Percentiles rank a stretch among this genome's conserved stretches.
Evolutionary conservation across 495 filamentous ascomycete species (phyloP).

Genomic region (Penicillium dipodomyicola): DNA sequence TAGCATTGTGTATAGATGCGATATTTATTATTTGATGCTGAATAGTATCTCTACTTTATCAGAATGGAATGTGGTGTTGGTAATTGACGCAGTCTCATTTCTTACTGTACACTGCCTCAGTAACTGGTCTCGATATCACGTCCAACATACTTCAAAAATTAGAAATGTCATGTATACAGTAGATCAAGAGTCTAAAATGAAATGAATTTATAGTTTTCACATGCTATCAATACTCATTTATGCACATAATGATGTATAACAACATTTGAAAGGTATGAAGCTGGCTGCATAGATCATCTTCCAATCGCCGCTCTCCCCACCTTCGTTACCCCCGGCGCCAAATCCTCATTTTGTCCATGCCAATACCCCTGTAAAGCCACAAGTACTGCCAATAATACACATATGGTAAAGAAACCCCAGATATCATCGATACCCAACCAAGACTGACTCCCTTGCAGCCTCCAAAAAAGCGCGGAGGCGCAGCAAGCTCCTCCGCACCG

Average conservation of each 20-base stretch:
- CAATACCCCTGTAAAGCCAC: neutral
- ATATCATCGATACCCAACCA: neutral
- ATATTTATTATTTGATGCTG: neutral
- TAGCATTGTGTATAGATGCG: neutral
- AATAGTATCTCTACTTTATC: neutral
- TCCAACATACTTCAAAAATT: neutral
- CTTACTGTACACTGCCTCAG: neutral
- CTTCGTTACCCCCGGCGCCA: neutral
- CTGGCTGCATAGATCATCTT: neutral
- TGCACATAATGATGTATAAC: neutral
- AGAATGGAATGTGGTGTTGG: neutral
- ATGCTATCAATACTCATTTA: neutral
- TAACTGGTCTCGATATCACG: neutral
- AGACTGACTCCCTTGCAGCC: conserved; percentile 25
- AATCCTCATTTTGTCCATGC: neutral
- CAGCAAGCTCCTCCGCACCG: conserved; percentile 27
- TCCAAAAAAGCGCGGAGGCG: conserved; percentile 41
- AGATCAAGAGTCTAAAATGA: neutral
- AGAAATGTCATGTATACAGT: neutral
- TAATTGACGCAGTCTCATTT: neutral
- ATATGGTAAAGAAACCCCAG: conserved; percentile 1
- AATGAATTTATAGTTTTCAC: neutral
- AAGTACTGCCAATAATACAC: neutral
- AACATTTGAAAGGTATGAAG: neutral
- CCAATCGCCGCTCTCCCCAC: conserved; percentile 9